Base-by-base conservation (phyloP, 495 filamentous ascomycete genomes). In the Hypomontagnella submonticulosa region DNA sequence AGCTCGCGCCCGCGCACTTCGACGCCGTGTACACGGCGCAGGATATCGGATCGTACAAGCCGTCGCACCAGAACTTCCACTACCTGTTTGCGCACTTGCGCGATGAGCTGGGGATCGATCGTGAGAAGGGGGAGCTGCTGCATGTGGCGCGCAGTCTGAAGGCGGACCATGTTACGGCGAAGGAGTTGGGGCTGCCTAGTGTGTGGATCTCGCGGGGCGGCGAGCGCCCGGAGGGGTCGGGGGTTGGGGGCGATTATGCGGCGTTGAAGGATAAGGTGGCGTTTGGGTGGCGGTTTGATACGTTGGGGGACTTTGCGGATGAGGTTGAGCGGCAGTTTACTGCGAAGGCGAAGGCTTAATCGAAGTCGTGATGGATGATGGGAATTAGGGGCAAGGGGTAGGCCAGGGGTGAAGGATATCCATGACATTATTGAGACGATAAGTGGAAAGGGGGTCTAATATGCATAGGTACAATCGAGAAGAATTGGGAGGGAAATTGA, bases 41-140 rank as follows among this genome's bases (percentile, higher is more conserved):
- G 77, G 84, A 89, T 40, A 85, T 93, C 33, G 90, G 91, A 8
- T 80, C 77, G 6, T 95, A 94, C 72, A 95, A 94, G 78, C 92
- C 92, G 0, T 78, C 82, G 57, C 69, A 77, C 33, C 58, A 61
- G 32, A 93, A 92, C 64, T 96, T 94, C 66, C 73, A 80, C 51
- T 90, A 89, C 57, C 72, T 92, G 74, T 77, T 91, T 18, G 49
- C 59, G 11, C 78, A 83, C 8, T 80, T 85, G 13, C 73, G 83
- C 69, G 59, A 66, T n/a, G 81, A 84, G 6, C 84, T 91, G 59
- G 87, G 83, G 0, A 67, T 78, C n/a, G 78, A 77, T 15, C 72
- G 84, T 5, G 76, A 79, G 18, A 79, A 79, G 54, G 80, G 73
- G 0, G 77, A 88, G 68, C 75, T 94, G 36, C 64, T 90, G 72